These are phyloP conservation scores for Thermothielavioides terrestris DNA, from an alignment of 495 filamentous ascomycete species.

Conservation along the genomic window DNA sequence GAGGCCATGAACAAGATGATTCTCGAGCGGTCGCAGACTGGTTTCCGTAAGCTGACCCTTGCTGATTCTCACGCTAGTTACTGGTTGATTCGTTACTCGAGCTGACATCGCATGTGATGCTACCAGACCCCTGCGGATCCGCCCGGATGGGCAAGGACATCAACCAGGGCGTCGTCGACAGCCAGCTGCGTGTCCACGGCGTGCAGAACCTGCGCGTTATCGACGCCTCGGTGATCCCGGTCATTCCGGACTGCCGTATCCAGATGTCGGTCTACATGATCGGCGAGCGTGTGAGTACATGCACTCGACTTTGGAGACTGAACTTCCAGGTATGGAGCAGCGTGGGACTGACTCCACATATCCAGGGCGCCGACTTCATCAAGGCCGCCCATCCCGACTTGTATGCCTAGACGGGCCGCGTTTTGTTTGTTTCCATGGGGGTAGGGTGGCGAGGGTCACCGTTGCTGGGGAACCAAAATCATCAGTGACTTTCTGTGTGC, in stretches of 20 bases:
- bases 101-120: neutral
- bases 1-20: constrained; percentile 50
- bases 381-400: constrained; percentile 33
- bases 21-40: constrained; percentile 50
- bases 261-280: constrained; percentile 50
- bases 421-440: too few species aligned
- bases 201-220: constrained; percentile 44
- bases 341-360: neutral
- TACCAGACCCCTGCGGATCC: constrained; percentile 45
- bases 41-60: constrained; percentile 41
- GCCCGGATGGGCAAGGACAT: constrained; percentile 45
- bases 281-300: constrained; percentile 39
- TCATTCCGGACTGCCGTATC: constrained; percentile 40
- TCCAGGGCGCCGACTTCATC: constrained; percentile 41
- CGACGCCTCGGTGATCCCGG: constrained; percentile 39
- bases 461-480: too few species aligned
- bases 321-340: neutral
- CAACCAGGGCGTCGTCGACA: constrained; percentile 46
- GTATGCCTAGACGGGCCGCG: too few species aligned
- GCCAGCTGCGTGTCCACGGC: constrained; percentile 47
- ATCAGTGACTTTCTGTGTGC: too few species aligned
- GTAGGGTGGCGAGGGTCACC: too few species aligned
- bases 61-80: neutral
- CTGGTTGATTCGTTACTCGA: neutral
- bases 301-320: neutral